Conservation (phyloP, 805 yeast species). For the Nakazawaea holstii region DNA sequence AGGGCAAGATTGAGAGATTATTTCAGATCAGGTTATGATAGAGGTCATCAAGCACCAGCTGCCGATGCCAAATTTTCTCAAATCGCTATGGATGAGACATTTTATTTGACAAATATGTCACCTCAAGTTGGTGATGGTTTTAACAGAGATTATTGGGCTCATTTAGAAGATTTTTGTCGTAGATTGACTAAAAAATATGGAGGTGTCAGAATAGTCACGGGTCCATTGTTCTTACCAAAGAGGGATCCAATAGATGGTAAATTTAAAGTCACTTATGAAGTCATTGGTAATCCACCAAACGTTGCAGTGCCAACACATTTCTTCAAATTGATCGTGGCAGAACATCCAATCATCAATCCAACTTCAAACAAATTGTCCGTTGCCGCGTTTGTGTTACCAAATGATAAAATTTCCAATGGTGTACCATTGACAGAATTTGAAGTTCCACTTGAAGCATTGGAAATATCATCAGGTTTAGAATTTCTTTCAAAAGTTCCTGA, state of each 20-base stretch:
- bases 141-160: slow-evolving; percentile 98
- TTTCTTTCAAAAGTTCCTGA: slow-evolving; percentile 66
- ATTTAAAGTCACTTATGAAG: slow-evolving; percentile 79
- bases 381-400: slow-evolving; percentile 93
- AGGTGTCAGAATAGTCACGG: slow-evolving; percentile 83
- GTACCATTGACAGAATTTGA: slow-evolving; percentile 70
- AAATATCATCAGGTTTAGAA: slow-evolving; percentile 80
- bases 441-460: slow-evolving; percentile 87
- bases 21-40: slow-evolving; percentile 91
- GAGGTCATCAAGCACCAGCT: slow-evolving; percentile 98
- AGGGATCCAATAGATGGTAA: slow-evolving; percentile 72
- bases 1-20: slow-evolving; percentile 78
- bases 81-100: slow-evolving; percentile 92
- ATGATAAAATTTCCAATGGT: slow-evolving; percentile 67
- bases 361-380: slow-evolving; percentile 50
- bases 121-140: slow-evolving; percentile 98
- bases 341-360: slow-evolving; percentile 39
- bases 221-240: slow-evolving; percentile 87
- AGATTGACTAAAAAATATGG: slow-evolving; percentile 66
- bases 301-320: slow-evolving; percentile 98
- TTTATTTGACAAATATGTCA: slow-evolving; percentile 81
- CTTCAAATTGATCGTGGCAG: slow-evolving; percentile 86
- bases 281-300: slow-evolving; percentile 94
- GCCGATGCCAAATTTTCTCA: slow-evolving; percentile 93
- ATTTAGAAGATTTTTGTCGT: slow-evolving; percentile 84